phyloP scores from a whole-genome alignment of 306 rosid species.

The Biancaea sappan region DNA sequence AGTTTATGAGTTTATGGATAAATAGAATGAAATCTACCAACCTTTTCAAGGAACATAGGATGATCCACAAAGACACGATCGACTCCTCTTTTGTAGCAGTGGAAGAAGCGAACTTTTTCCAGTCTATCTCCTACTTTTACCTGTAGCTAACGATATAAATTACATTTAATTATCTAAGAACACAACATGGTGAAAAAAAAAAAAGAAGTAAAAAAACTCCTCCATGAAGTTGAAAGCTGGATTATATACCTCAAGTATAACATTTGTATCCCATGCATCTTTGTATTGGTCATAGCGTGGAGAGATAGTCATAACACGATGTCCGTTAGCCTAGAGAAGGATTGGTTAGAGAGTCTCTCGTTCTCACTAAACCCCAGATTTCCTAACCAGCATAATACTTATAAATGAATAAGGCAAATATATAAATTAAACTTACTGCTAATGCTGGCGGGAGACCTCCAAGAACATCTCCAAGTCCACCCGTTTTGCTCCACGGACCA shows the following conservation, averaged over 20 bases:
- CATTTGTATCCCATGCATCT: constrained; percentile 86
- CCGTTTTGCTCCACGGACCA: constrained; percentile 88
- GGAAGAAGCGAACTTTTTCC: constrained; percentile 70
- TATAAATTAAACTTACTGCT: constrained; percentile 52
- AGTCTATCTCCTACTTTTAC: constrained; percentile 52
- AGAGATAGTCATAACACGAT: constrained; percentile 75
- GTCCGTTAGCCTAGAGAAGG: constrained; percentile 75
- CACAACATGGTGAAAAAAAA: no score
- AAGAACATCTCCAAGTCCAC: constrained; percentile 89
- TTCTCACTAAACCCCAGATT: constrained; percentile 1
- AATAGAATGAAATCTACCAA: constrained; percentile 27
- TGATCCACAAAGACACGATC: constrained; percentile 84
- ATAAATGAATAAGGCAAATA: no score
- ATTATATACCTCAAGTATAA: constrained; percentile 55
- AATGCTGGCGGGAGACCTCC: constrained; percentile 84
- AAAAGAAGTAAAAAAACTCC: no score
- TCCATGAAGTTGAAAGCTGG: not conserved
- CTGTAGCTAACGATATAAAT: constrained; percentile 40
- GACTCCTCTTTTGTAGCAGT: constrained; percentile 77
- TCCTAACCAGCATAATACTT: not conserved
- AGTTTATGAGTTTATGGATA: no score
- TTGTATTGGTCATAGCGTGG: constrained; percentile 84
- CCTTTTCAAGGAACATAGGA: constrained; percentile 72
- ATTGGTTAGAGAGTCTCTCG: no score
- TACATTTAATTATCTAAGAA: not conserved